A percentile compares a stretch with the other conserved stretches of the same genome.
Conservation (phyloP, 306 rosid species). For the Castanospermum australe region DNA sequence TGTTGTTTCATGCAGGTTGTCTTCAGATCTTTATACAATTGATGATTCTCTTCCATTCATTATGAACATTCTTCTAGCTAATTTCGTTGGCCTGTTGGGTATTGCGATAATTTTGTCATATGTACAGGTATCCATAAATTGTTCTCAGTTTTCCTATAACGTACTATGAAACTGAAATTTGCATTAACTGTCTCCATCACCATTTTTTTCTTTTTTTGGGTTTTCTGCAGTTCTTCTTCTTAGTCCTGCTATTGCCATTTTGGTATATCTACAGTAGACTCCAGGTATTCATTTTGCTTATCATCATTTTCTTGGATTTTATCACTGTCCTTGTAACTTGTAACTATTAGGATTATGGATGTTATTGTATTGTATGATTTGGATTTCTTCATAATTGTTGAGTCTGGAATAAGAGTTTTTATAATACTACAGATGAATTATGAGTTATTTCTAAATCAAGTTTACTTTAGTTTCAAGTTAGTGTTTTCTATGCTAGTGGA, state of each 20-base stretch:
- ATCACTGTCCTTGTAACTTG: conserved; percentile 5
- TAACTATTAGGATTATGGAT: conserved; percentile 12
- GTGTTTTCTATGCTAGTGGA: not conserved
- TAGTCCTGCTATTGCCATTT: conserved; percentile 84
- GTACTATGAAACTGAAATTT: conserved; percentile 1
- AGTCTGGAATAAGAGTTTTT: not conserved
- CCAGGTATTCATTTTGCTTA: conserved; percentile 61
- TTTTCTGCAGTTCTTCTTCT: conserved; percentile 70
- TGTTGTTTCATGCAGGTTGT: conserved; percentile 61
- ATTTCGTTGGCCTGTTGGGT: conserved; percentile 89
- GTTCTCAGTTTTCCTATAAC: conserved; percentile 11
- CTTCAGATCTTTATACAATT: conserved; percentile 94
- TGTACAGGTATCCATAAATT: conserved; percentile 65
- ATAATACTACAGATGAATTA: conserved; percentile 4
- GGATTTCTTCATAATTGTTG: not conserved
- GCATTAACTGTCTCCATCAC: not conserved
- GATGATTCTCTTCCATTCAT: conserved; percentile 98
- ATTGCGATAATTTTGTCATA: conserved; percentile 78
- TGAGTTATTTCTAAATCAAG: not conserved
- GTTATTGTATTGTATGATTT: conserved; percentile 15
- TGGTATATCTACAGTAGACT: conserved; percentile 92
- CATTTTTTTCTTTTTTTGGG: conserved; percentile 21
- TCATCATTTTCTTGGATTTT: not conserved
- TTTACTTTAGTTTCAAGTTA: conserved; percentile 5
- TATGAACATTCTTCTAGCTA: conserved; percentile 91